Conservation (phyloP, 495 filamentous ascomycete species). For the Cairneyella variabilis region DNA sequence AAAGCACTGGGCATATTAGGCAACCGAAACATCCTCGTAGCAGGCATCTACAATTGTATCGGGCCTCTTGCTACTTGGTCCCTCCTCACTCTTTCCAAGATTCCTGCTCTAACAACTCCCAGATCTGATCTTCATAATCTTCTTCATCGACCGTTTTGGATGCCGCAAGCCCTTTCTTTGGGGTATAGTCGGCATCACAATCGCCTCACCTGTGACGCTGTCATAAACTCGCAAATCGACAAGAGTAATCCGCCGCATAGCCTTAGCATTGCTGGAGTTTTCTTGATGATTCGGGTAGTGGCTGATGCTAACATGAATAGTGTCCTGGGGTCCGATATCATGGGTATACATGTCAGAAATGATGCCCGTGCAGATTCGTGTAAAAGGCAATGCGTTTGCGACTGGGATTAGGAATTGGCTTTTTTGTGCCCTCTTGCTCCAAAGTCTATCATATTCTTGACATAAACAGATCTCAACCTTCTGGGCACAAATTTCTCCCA, state of each 20-base stretch:
- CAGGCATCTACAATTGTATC: slow-evolving; percentile 55
- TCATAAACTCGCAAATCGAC: slow-evolving; percentile 48
- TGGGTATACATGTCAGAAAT: slow-evolving; percentile 70
- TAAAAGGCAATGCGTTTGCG: slow-evolving; percentile 66
- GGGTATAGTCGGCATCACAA: slow-evolving; percentile 62
- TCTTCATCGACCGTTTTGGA: slow-evolving; percentile 70
- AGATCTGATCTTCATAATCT: slow-evolving; percentile 67
- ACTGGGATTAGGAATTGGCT: slow-evolving; percentile 25
- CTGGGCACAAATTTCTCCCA: slow-evolving; percentile 48
- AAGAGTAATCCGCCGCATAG: slow-evolving; percentile 33
- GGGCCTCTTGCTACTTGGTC: slow-evolving; percentile 36
- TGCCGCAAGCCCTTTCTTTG: slow-evolving; percentile 67
- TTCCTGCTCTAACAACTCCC: slow-evolving; percentile 66
- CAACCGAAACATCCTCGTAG: slow-evolving; percentile 46
- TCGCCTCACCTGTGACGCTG: slow-evolving; percentile 71
- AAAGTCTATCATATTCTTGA: too few species aligned
- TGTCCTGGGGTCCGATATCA: slow-evolving; percentile 63
- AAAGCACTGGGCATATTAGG: slow-evolving; percentile 51
- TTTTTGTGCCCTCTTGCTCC: too few species aligned
- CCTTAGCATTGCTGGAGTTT: slow-evolving; percentile 67
- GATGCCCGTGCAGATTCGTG: slow-evolving; percentile 69
- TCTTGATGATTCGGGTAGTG: slow-evolving; percentile 69
- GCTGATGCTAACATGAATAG: slow-evolving; percentile 32
- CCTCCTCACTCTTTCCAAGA: too few species aligned
- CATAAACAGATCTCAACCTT: too few species aligned